Conservation (phyloP, 192 early-diverging fungal genomes). For the Backusella morwellensis region DNA sequence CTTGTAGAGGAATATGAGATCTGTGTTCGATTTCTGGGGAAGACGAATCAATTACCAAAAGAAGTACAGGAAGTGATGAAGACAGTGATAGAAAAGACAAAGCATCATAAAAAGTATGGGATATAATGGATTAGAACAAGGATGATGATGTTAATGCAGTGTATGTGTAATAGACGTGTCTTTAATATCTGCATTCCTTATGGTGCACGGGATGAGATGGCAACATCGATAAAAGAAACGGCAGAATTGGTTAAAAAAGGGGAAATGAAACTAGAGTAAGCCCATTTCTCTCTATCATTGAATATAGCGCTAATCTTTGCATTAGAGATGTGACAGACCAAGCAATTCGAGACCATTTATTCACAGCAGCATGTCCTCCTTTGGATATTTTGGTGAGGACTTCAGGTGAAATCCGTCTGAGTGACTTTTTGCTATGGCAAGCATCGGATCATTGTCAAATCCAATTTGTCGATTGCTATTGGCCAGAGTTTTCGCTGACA, state of each 20-base stretch:
- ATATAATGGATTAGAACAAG: neutral
- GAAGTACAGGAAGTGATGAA: slow-evolving; percentile 61
- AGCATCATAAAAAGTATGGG: slow-evolving; percentile 54
- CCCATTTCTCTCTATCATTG: neutral
- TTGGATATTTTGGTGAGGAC: slow-evolving; percentile 92
- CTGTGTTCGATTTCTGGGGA: slow-evolving; percentile 80
- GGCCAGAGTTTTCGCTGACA: slow-evolving; percentile 96
- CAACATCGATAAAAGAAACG: slow-evolving; percentile 57
- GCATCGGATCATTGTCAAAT: slow-evolving; percentile 66
- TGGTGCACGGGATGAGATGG: slow-evolving; percentile 89
- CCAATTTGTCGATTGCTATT: slow-evolving; percentile 85
- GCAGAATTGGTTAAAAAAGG: slow-evolving; percentile 61
- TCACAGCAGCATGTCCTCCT: slow-evolving; percentile 60
- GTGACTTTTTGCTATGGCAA: slow-evolving; percentile 68
- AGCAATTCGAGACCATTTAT: slow-evolving; percentile 59
- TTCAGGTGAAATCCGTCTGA: slow-evolving; percentile 92
- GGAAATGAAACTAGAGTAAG: slow-evolving; percentile 40
- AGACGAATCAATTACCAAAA: slow-evolving; percentile 61
- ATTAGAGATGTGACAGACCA: slow-evolving; percentile 64
- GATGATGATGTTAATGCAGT: neutral
- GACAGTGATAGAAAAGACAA: slow-evolving; percentile 64
- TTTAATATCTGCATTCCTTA: slow-evolving; percentile 95
- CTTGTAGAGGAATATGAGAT: slow-evolving; percentile 70
- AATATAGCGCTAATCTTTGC: neutral
- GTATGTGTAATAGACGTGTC: slow-evolving; percentile 48